Evolutionary conservation across 495 filamentous ascomycete genomes (phyloP).

Genomic region (Melanomma pulvis-pyrius): DNA sequence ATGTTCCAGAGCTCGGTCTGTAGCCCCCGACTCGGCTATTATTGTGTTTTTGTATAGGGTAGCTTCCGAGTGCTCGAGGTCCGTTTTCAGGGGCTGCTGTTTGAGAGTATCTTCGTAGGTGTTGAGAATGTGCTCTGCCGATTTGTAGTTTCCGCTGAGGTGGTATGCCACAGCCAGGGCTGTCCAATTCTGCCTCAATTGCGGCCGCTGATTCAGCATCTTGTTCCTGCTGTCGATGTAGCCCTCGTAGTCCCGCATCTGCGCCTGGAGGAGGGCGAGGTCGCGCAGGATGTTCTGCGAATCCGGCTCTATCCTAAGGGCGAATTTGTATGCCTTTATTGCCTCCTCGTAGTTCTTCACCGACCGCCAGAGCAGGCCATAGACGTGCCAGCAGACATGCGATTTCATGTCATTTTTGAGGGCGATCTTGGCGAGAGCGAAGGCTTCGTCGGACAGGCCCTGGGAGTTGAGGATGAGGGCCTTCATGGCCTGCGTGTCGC

Average conservation of each 20-base stretch:
- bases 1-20: constrained; percentile 81
- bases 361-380: constrained; percentile 89
- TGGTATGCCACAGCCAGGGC: constrained; percentile 92
- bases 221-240: constrained; percentile 82
- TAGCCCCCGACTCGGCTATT: constrained; percentile 83
- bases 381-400: constrained; percentile 99
- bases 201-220: constrained; percentile 82
- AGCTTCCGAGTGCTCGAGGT: constrained; percentile 95
- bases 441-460: constrained; percentile 90
- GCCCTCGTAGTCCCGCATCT: constrained; percentile 94
- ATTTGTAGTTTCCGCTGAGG: constrained; percentile 75
- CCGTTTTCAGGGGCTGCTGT: constrained; percentile 68
- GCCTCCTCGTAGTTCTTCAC: constrained; percentile 98
- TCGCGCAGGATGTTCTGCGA: constrained; percentile 93
- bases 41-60: constrained; percentile 93
- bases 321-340: constrained; percentile 97
- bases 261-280: constrained; percentile 87
- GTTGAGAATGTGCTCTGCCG: constrained; percentile 87
- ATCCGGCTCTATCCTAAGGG: constrained; percentile 87
- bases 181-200: constrained; percentile 90
- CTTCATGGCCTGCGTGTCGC: constrained; percentile 98
- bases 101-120: constrained; percentile 93
- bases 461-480: constrained; percentile 91
- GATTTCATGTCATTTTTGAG: constrained; percentile 96
- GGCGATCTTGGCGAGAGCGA: constrained; percentile 86